These are phyloP conservation scores for Picochlorum sp. DNA, from an alignment of 139 green algal genomes.

Conservation along the genomic window DNA sequence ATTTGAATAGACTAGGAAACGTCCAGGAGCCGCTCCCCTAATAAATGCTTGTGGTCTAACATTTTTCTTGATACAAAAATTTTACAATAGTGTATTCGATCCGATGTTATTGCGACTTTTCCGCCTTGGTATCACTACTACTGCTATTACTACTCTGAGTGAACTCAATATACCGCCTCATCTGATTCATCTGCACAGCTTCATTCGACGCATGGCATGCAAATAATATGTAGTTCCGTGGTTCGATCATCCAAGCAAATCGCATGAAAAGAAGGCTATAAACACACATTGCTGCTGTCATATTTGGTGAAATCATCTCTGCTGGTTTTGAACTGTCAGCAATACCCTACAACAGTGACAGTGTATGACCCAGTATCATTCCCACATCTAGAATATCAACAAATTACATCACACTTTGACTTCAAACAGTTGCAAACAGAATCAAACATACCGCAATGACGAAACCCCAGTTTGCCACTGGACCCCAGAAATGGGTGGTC, in stretches of 20 bases:
- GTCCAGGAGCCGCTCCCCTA: conserved; percentile 88
- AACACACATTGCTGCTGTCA: conserved; percentile 65
- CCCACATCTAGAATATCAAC: not conserved
- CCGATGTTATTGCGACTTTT: no score
- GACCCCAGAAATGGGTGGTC: conserved; percentile 32
- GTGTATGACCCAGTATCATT: no score
- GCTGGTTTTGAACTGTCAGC: conserved; percentile 54
- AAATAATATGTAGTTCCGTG: conserved; percentile 68
- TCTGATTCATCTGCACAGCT: conserved; percentile 57
- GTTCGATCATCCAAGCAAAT: conserved; percentile 66
- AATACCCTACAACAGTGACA: conserved; percentile 40
- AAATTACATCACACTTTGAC: not conserved
- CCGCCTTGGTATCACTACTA: no score
- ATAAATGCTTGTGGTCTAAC: conserved; percentile 12
- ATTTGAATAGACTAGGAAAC: conserved; percentile 92
- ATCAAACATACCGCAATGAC: conserved; percentile 49
- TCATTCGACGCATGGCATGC: conserved; percentile 70
- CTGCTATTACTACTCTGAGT: conserved; percentile 1
- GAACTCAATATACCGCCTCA: conserved; percentile 26
- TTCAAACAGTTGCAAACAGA: not conserved
- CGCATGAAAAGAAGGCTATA: conserved; percentile 77
- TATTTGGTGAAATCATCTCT: conserved; percentile 58
- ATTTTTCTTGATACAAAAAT: no score
- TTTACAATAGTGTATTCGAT: no score
- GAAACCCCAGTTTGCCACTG: conserved; percentile 75